Evolutionary conservation across 495 filamentous ascomycete genomes (phyloP), one percentile per base, ranked within the genome.

Genomic region (Aspergillus bridgeri): DNA sequence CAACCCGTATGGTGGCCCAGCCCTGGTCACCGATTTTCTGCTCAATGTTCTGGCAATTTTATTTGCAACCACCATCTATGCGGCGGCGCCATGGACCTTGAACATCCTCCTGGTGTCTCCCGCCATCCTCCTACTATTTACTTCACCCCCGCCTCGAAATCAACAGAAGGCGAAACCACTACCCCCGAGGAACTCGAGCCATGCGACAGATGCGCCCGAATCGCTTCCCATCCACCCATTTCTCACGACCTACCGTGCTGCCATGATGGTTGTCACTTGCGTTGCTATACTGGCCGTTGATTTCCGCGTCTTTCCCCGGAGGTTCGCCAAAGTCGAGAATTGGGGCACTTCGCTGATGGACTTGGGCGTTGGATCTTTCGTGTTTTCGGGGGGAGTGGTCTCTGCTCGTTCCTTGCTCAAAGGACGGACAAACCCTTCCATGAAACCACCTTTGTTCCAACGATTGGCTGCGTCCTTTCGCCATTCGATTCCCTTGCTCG

Each of bases 321-420:
- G 94, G 5, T 97, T 97, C 66, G 94, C 91, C 19, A 99, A 99
- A 75, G 94, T 92, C 0, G 94, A 99, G 74, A 97, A 88, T 42
- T 99, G 94, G 92, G 94, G 94, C 20, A 97, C 94, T 20, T 97
- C 92, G 3, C 69, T 99, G 59, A 99, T 99, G 94, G 94, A 99
- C 72, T 79, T 98, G 64, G 94, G 94, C 9, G 94, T 99, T 47
- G 94, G 94, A 5, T 96, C 92, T 2, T 99, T 99, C 66, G 94
- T 99, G 58, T 99, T 96, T 73, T 91, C 92, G 2, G 88, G 88
- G 5, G 94, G 94, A n/a, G 68, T 96, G n/a, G 90, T 98, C 5
- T 90, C 89, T 22, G 91, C 94, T 5, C 83, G 93, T 44, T 82
- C 89, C n/a, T 75, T 92, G n/a, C 76, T 97, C 22, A 92, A 91